Evolutionary conservation across 1,284 basidiomycete species (phyloP).

Genomic region (Phellopilus nigrolimitatus): DNA sequence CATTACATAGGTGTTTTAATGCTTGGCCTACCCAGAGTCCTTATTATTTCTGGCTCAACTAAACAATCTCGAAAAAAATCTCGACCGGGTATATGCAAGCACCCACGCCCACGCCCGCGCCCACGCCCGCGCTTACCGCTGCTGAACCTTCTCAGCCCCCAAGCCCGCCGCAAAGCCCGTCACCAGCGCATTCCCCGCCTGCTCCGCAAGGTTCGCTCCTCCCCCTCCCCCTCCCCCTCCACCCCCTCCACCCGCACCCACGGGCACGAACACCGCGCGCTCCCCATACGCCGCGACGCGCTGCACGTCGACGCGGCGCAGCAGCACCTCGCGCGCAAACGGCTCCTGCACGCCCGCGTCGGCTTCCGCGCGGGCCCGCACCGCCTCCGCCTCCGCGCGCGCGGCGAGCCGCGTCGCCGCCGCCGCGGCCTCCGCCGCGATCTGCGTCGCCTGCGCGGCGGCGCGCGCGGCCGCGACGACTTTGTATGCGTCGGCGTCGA

Average conservation of each 20-base stretch:
- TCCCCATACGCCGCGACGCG: slow-evolving; percentile 62
- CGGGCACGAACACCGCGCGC: slow-evolving; percentile 71
- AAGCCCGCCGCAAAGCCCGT: slow-evolving; percentile 61
- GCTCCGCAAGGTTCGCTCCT: slow-evolving; percentile 44
- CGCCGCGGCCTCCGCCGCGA: slow-evolving; percentile 69
- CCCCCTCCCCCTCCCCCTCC: slow-evolving; percentile 34
- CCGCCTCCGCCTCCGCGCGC: slow-evolving; percentile 67
- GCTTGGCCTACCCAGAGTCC: too few relatives aligned
- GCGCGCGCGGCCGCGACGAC: slow-evolving; percentile 71
- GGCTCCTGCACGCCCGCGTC: slow-evolving; percentile 55
- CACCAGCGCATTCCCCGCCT: slow-evolving; percentile 56
- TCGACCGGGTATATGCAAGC: too few relatives aligned
- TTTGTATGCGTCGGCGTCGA: slow-evolving; percentile 69
- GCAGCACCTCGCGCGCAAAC: slow-evolving; percentile 72
- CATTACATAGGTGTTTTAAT: too few relatives aligned
- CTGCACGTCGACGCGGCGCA: slow-evolving; percentile 59
- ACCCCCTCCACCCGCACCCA: too few relatives aligned
- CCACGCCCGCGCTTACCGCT: too few relatives aligned
- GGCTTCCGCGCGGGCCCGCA: slow-evolving; percentile 57
- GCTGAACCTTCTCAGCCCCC: slow-evolving; percentile 45
- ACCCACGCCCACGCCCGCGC: too few relatives aligned
- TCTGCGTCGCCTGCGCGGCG: slow-evolving; percentile 61
- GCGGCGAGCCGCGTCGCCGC: slow-evolving; percentile 67
- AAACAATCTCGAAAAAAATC: too few relatives aligned
- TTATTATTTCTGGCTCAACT: too few relatives aligned